phyloP scores from a whole-genome alignment of 768 basidiomycete genomes.

The Tricholoma matsutake region DNA sequence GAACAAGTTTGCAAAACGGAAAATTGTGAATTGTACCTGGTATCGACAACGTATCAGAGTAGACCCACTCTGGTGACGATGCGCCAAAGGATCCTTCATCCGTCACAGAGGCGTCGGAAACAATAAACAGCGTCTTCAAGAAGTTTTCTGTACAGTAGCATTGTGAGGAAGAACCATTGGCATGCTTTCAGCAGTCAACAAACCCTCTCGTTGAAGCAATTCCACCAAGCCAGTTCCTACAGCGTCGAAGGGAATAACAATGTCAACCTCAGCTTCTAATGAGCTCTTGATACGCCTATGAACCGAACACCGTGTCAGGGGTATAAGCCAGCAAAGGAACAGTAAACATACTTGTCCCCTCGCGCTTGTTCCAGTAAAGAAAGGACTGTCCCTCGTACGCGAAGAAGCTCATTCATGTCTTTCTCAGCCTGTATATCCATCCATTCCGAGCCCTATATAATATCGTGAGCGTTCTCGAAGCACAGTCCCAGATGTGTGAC shows the following conservation, averaged over 20 bases:
- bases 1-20: constrained; percentile 2
- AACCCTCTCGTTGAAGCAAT: constrained; percentile 44
- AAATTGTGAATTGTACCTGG: constrained; percentile 36
- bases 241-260: constrained; percentile 47
- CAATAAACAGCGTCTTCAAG: constrained; percentile 75
- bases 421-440: constrained; percentile 48
- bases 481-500: constrained; percentile 16
- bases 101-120: constrained; percentile 62
- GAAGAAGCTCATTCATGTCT: constrained; percentile 64
- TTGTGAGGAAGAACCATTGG: not conserved
- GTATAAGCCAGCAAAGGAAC: not conserved
- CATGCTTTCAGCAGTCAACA: constrained; percentile 16
- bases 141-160: constrained; percentile 45
- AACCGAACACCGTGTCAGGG: constrained; percentile 1
- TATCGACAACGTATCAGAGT: constrained; percentile 39
- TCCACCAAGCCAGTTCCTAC: constrained; percentile 23
- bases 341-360: constrained; percentile 56
- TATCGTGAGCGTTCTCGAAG: not conserved
- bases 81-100: constrained; percentile 42
- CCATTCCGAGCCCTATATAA: constrained; percentile 56
- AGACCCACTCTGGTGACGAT: constrained; percentile 46
- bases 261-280: constrained; percentile 70
- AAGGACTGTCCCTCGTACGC: constrained; percentile 58
- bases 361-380: constrained; percentile 75
- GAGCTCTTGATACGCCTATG: constrained; percentile 71